phyloP scores from a whole-genome alignment of 768 basidiomycete species.

The Xerocomellus dryophilus region DNA sequence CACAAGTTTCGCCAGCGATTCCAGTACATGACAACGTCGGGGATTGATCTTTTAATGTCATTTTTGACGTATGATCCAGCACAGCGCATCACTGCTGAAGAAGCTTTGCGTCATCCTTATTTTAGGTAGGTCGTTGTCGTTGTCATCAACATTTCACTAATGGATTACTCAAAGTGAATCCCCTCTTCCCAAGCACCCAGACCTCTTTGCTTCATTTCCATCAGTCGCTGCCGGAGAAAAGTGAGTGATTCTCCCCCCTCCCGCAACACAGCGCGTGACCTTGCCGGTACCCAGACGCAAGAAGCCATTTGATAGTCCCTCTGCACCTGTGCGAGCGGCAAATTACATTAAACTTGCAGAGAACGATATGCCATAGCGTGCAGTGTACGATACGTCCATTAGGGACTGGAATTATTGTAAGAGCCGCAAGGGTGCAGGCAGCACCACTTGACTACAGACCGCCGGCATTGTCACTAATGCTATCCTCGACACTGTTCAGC shows the following conservation, averaged over 20 bases:
- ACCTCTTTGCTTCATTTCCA: slow-evolving; percentile 93
- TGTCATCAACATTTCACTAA: background rate
- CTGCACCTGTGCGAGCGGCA: slow-evolving; percentile 71
- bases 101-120: slow-evolving; percentile 88
- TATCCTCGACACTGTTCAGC: slow-evolving; percentile 29
- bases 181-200: slow-evolving; percentile 93
- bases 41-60: slow-evolving; percentile 78
- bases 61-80: slow-evolving; percentile 89
- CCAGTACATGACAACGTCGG: slow-evolving; percentile 76
- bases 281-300: slow-evolving; percentile 50
- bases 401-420: background rate
- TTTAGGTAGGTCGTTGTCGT: slow-evolving; percentile 56
- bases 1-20: slow-evolving; percentile 83
- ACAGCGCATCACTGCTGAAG: slow-evolving; percentile 81
- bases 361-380: slow-evolving; percentile 43
- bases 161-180: slow-evolving; percentile 61
- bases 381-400: background rate
- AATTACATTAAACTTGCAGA: slow-evolving; percentile 68
- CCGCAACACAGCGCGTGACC: slow-evolving; percentile 1
- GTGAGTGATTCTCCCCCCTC: slow-evolving; percentile 39
- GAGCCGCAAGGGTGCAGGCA: background rate
- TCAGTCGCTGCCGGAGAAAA: slow-evolving; percentile 95
- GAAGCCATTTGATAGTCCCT: slow-evolving; percentile 75
- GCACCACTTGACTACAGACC: slow-evolving; percentile 4
- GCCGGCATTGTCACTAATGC: slow-evolving; percentile 6